A percentile compares a stretch with the other conserved stretches of the same genome.
phyloP scores from a whole-genome alignment of 2,329 filamentous ascomycete genomes.

The Mycosphaerella sp. region DNA sequence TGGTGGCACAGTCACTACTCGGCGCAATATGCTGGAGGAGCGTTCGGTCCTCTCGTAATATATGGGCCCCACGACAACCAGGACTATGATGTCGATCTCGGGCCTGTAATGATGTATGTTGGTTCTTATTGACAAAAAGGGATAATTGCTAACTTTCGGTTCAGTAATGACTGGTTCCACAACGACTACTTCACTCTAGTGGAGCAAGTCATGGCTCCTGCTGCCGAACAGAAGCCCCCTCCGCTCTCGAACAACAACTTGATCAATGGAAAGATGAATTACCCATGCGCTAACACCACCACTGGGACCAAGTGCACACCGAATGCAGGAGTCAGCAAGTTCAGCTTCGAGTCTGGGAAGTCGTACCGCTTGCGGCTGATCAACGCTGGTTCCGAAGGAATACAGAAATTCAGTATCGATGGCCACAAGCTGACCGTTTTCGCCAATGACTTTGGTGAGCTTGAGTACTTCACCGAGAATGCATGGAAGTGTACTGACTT shows the following conservation, averaged over 20 bases:
- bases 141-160: too few relatives aligned
- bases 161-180: slow-evolving; percentile 40
- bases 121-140: too few relatives aligned
- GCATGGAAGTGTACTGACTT: background rate
- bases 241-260: slow-evolving; percentile 29
- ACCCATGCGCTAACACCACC: slow-evolving; percentile 30
- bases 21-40: slow-evolving; percentile 39
- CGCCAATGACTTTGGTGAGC: slow-evolving; percentile 35
- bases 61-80: slow-evolving; percentile 38
- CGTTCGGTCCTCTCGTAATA: slow-evolving; percentile 41
- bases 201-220: slow-evolving; percentile 30
- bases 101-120: slow-evolving; percentile 35
- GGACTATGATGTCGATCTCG: slow-evolving; percentile 42
- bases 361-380: slow-evolving; percentile 41
- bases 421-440: slow-evolving; percentile 40
- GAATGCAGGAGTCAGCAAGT: slow-evolving; percentile 33
- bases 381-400: slow-evolving; percentile 39
- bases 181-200: slow-evolving; percentile 30
- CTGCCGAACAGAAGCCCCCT: slow-evolving; percentile 18
- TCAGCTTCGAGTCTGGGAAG: slow-evolving; percentile 38
- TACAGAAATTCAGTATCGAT: slow-evolving; percentile 46
- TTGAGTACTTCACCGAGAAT: background rate
- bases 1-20: slow-evolving; percentile 34
- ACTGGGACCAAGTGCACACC: slow-evolving; percentile 25
- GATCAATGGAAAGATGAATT: slow-evolving; percentile 29